Percentiles rank a stretch among this genome's conserved stretches.
Evolutionary conservation across 352 stramenopile genomes (phyloP).

Genomic region (Globisporangium canariense): DNA sequence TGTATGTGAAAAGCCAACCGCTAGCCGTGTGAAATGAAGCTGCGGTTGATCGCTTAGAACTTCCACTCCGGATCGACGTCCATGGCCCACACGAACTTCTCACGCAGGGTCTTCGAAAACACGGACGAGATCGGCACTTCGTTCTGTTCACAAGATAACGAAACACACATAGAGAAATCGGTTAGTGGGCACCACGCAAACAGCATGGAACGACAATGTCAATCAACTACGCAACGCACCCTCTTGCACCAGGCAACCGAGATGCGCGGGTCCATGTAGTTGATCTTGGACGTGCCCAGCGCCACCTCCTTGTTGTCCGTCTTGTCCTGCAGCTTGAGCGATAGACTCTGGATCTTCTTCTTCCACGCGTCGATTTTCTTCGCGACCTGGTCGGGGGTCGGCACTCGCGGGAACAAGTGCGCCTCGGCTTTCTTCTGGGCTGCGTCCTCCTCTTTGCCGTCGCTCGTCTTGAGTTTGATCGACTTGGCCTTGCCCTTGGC

Average conservation of each 20-base stretch:
- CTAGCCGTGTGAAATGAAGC: not conserved
- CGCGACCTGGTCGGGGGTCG: slow-evolving; percentile 90
- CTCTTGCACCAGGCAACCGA: slow-evolving; percentile 99
- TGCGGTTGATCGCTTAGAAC: slow-evolving; percentile 65
- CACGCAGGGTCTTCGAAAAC: slow-evolving; percentile 97
- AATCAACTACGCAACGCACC: slow-evolving; percentile 59
- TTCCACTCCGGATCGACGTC: slow-evolving; percentile 95
- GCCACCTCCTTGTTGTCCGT: slow-evolving; percentile 99
- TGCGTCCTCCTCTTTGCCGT: slow-evolving; percentile 80
- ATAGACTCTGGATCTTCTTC: slow-evolving; percentile 90
- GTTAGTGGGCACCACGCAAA: not conserved
- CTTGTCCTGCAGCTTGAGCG: slow-evolving; percentile 96
- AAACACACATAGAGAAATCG: slow-evolving; percentile 3
- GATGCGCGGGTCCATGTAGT: slow-evolving; percentile 99
- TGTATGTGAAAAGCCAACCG: too few species aligned
- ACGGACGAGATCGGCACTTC: slow-evolving; percentile 97
- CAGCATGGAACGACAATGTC: slow-evolving; percentile 4
- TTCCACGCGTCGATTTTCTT: slow-evolving; percentile 94
- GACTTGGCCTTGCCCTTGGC: slow-evolving; percentile 86
- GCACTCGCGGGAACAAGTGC: slow-evolving; percentile 93
- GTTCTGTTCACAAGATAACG: slow-evolving; percentile 44
- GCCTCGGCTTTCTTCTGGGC: slow-evolving; percentile 90
- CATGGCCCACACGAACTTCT: slow-evolving; percentile 99
- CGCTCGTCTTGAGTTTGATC: slow-evolving; percentile 89
- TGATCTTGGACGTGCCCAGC: slow-evolving; percentile 99